Evolutionary conservation across 495 filamentous ascomycete species (phyloP), one percentile per base, ranked within the genome.

Genomic region (Penicillium salamii): DNA sequence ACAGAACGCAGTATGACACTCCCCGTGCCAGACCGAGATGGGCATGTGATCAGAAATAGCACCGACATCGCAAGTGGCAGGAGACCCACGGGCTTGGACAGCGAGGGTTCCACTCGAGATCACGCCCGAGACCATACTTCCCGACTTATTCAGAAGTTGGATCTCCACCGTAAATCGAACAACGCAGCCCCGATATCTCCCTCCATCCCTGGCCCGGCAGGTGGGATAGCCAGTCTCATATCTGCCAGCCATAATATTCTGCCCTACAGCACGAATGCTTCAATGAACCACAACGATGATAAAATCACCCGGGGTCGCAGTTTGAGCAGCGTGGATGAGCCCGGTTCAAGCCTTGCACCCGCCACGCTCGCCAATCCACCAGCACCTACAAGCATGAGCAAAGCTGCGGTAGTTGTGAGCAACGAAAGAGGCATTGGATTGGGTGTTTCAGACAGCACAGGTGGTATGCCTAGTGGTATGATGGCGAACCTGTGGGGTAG

Each of bases 401-500:
- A 89, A 53, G 82, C 83, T 15, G 92, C 91, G 21, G 86, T 97
- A 35, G 75, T 89, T 18, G 81, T 91, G 15, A 89, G 86, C 59
- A 80, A 88, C 51, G 86, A 96, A 63, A 80, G 80, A 49, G 85
- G 77, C 11, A 75, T 86, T 49, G 79, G 75, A n/a, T 55, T 82
- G 43, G 79, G 80, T 9, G 62, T 72, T 31, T 74, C 74, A 31
- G 85, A 84, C 54, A 75, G 74, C 41, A 82, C 81, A 14, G 86
- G 87, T 13, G 78, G 79, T 2, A 82, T 93, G 75, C 87, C 90
- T 0, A 86, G 83, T 49, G 90, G 88, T 15, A 81, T 95, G 54
- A 83, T 95, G 78, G 91, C 90, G 15, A 97, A 97, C 58, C 73
- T 93, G 45, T 97, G 91, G 91, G 91, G 91, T 36, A 92, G 84